Evolutionary conservation across 208 protist species (phyloP).

Genomic region (Trypanosoma rangeli): DNA sequence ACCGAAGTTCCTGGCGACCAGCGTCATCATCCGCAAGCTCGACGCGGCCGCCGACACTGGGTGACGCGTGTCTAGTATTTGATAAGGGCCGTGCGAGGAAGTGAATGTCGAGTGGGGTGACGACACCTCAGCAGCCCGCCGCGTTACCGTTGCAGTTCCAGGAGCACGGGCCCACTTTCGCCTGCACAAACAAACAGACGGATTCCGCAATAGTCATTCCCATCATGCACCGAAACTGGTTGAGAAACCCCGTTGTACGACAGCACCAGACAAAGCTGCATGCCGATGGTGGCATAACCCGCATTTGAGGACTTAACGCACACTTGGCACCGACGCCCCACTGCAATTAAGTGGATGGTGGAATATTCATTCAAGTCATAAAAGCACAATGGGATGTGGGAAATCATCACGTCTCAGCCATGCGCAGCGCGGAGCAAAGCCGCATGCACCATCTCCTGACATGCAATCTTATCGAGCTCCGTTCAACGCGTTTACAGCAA

Average conservation of each 20-base stretch:
- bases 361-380: not conserved
- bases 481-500: slow-evolving; percentile 1
- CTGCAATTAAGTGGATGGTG: not conserved
- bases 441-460: slow-evolving; percentile 24
- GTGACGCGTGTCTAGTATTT: not conserved
- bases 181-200: not conserved
- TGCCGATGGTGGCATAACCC: no score
- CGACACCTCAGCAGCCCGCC: not conserved
- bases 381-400: not conserved
- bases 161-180: not conserved
- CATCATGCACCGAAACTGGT: no score
- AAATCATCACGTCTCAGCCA: slow-evolving; percentile 11
- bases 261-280: no score
- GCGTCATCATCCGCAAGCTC: not conserved
- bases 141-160: not conserved
- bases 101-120: not conserved
- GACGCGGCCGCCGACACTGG: not conserved
- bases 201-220: not conserved
- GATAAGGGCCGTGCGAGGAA: not conserved
- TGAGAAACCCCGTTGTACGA: no score
- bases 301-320: no score
- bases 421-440: slow-evolving; percentile 23
- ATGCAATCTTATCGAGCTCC: slow-evolving; percentile 16
- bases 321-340: not conserved
- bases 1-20: not conserved